Evolutionary conservation across 768 basidiomycete species (phyloP).

Genomic region (Udeniomyces megalosporus): DNA sequence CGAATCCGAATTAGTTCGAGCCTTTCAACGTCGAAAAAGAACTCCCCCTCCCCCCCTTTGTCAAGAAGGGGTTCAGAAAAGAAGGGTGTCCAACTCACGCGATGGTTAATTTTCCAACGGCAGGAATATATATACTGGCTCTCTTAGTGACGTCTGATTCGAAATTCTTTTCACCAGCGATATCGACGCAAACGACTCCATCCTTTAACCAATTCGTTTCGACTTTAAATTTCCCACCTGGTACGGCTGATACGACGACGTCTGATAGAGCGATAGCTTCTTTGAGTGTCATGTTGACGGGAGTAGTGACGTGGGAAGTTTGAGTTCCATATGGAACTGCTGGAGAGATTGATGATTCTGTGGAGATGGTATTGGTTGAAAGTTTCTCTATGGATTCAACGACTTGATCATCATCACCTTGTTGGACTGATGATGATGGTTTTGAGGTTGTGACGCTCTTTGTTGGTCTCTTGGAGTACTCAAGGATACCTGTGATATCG

Average conservation of each 20-base stretch:
- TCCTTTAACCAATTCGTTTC: conserved; percentile 80
- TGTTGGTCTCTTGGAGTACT: conserved; percentile 79
- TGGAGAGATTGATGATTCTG: neutral
- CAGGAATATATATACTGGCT: conserved; percentile 85
- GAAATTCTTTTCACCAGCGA: conserved; percentile 92
- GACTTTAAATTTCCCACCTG: conserved; percentile 66
- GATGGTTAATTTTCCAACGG: conserved; percentile 96
- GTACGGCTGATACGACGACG: conserved; percentile 89
- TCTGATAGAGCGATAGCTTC: conserved; percentile 74
- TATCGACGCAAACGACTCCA: conserved; percentile 83
- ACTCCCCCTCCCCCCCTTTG: too few relatives aligned
- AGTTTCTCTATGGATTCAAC: too few relatives aligned
- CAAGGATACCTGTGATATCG: conserved; percentile 91
- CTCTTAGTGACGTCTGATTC: conserved; percentile 82
- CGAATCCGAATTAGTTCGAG: too few relatives aligned
- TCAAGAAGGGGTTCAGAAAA: too few relatives aligned
- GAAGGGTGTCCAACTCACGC: neutral
- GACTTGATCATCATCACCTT: neutral
- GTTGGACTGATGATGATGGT: neutral
- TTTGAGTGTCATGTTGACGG: conserved; percentile 49
- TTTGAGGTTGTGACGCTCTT: conserved; percentile 41
- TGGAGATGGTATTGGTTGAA: too few relatives aligned
- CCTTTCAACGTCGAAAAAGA: too few relatives aligned
- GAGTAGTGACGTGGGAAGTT: conserved; percentile 66
- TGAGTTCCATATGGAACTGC: conserved; percentile 28